Base-by-base conservation (phyloP, 2,329 filamentous ascomycete genomes). In the Phaeosphaeriaceae sp. region DNA sequence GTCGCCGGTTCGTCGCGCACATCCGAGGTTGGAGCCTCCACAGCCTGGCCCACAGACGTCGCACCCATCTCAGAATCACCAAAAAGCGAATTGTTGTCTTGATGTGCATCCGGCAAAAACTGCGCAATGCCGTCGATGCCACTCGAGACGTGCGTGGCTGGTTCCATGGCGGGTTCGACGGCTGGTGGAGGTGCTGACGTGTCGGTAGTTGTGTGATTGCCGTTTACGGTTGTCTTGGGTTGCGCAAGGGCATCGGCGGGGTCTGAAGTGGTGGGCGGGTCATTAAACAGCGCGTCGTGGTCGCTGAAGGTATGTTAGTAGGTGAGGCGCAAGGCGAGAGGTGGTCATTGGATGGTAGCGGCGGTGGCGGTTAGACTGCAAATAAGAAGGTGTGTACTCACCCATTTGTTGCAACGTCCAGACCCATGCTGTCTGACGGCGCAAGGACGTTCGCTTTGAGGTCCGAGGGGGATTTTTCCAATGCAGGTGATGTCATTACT, bases 361-460 rank as follows among this genome's bases (percentile, higher is more conserved):
- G 25, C 13, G 21, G 15, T 36, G 41, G 36, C 54, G 25, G 3
- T 20, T 53, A 55, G 57, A 52, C n/a, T n/a, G 53, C 22, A 17
- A 31, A 22, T 15, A 31, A 27, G 27, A 24, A 41, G 41, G 25
- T 46, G 62, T 52, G 57, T 51, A 85, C 86, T 84, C 80, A 89
- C 87, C 85, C 85, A 73, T 88, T 86, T 68, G 84, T 78, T 46
- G 83, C 80, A 60, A 78, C 74, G 69, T 86, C 81, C 56, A 85
- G 78, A 58, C 82, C 80, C 82, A 85, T 85, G 66, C 79, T 80
- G 68, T 82, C 81, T 70, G 78, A 75, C 68, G 79, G 76, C 75
- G 77, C 67, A 66, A 73, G 68, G 52, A 82, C 78, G 72, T 77
- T 79, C 71, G 80, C 76, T 79, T 86, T 88, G 69, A 83, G 76